These are phyloP conservation scores for Scytalidium lignicola DNA, from an alignment of 2,329 filamentous ascomycete species.

Conservation along the genomic window DNA sequence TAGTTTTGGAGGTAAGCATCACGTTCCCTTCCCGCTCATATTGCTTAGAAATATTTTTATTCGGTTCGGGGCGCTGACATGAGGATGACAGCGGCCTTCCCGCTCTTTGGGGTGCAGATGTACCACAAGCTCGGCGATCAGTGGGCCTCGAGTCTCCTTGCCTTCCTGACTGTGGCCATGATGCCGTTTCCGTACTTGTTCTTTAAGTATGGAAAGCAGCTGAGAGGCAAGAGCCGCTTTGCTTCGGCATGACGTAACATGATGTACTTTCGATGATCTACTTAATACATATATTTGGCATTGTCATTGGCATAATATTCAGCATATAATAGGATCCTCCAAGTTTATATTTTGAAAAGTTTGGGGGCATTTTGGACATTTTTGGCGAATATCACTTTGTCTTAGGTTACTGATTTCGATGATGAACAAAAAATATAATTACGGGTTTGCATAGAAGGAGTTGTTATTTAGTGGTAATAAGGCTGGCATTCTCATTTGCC, in stretches of 20 bases:
- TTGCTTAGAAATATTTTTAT: not conserved
- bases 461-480: too few relatives aligned
- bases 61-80: conserved; percentile 13
- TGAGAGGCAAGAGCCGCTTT: conserved; percentile 51
- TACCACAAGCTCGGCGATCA: conserved; percentile 64
- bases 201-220: conserved; percentile 53
- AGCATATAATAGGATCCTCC: too few relatives aligned
- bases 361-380: too few relatives aligned
- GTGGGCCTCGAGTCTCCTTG: conserved; percentile 61
- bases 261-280: too few relatives aligned
- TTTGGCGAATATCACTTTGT: too few relatives aligned
- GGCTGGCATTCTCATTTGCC: too few relatives aligned
- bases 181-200: conserved; percentile 61
- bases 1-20: conserved; percentile 53
- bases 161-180: conserved; percentile 56
- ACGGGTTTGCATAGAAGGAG: too few relatives aligned
- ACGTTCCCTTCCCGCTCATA: not conserved
- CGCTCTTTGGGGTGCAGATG: conserved; percentile 70
- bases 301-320: too few relatives aligned
- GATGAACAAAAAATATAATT: too few relatives aligned
- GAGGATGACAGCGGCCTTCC: conserved; percentile 57
- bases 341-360: too few relatives aligned
- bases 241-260: conserved; percentile 33
- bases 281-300: too few relatives aligned
- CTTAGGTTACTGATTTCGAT: too few relatives aligned